Conservation (phyloP, 2,329 filamentous ascomycete species). For the Teratosphaeriaceae sp. region DNA sequence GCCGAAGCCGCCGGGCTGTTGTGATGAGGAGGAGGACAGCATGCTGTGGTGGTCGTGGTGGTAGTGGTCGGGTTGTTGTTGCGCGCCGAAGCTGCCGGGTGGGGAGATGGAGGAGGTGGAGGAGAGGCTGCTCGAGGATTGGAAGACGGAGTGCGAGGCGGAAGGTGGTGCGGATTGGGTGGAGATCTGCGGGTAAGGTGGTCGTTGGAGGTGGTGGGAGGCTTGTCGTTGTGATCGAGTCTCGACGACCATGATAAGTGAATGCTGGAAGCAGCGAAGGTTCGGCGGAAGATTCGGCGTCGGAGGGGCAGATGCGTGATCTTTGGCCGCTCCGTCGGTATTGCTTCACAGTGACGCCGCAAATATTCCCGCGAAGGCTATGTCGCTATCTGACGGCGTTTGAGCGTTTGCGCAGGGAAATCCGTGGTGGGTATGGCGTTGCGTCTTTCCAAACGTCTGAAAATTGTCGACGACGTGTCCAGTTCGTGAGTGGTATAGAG, state of each 20-base stretch:
- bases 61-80: conserved; percentile 4
- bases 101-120: conserved; percentile 33
- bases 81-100: conserved; percentile 12
- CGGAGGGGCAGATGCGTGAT: neutral
- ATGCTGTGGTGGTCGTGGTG: conserved; percentile 12
- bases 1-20: conserved; percentile 25
- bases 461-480: neutral
- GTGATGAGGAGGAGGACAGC: conserved; percentile 26
- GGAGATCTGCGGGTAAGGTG: conserved; percentile 30
- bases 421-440: neutral
- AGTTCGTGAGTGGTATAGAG: too few relatives aligned
- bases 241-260: conserved; percentile 11
- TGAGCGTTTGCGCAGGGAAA: neutral
- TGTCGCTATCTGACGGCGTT: neutral
- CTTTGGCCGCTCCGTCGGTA: neutral
- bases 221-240: conserved; percentile 19
- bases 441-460: neutral
- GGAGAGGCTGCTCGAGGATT: conserved; percentile 38
- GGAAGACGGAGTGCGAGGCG: conserved; percentile 29
- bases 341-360: conserved; percentile 1
- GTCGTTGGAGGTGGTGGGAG: conserved; percentile 24
- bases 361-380: conserved; percentile 2
- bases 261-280: neutral
- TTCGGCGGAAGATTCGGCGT: neutral
- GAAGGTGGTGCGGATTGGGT: conserved; percentile 17